These are phyloP conservation scores for Phytophthora foliorum DNA, from an alignment of 352 stramenopile genomes.

Conservation along the genomic window DNA sequence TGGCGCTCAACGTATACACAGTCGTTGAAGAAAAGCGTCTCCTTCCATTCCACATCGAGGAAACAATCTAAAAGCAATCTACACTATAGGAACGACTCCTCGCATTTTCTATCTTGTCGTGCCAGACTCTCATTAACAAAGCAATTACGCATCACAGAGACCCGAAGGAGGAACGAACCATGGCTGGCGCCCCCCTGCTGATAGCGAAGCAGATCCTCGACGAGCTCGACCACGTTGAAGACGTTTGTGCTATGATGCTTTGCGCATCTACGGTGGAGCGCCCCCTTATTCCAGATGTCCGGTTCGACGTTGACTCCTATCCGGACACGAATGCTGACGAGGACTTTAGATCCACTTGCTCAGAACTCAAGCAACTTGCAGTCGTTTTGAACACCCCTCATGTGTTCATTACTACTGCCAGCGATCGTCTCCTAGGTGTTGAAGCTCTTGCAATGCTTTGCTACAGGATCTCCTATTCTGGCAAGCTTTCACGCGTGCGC, in stretches of 20 bases:
- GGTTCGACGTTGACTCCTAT: constrained; percentile 7
- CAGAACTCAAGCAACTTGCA: not conserved
- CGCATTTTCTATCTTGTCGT: too few relatives aligned
- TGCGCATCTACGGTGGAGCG: not conserved
- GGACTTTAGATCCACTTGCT: constrained; percentile 5
- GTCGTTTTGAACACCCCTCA: constrained; percentile 1
- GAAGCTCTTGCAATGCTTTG: not conserved
- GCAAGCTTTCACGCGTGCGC: not conserved
- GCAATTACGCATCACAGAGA: too few relatives aligned
- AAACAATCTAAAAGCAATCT: constrained; percentile 23
- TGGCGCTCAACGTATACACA: not conserved
- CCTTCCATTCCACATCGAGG: constrained; percentile 8
- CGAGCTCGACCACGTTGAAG: not conserved
- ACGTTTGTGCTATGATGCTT: not conserved
- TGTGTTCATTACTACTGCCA: not conserved
- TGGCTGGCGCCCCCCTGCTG: too few relatives aligned
- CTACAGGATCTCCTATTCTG: not conserved
- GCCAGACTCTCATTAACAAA: too few relatives aligned
- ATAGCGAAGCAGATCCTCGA: not conserved
- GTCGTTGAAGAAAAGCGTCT: constrained; percentile 6
- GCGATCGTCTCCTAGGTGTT: not conserved
- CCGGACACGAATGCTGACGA: not conserved
- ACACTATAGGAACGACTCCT: too few relatives aligned
- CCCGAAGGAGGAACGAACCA: too few relatives aligned
- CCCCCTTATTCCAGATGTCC: not conserved